A percentile compares a stretch with the other conserved stretches of the same genome.
Conservation (phyloP, 768 basidiomycete species). For the Kwoniella bestiolae region DNA sequence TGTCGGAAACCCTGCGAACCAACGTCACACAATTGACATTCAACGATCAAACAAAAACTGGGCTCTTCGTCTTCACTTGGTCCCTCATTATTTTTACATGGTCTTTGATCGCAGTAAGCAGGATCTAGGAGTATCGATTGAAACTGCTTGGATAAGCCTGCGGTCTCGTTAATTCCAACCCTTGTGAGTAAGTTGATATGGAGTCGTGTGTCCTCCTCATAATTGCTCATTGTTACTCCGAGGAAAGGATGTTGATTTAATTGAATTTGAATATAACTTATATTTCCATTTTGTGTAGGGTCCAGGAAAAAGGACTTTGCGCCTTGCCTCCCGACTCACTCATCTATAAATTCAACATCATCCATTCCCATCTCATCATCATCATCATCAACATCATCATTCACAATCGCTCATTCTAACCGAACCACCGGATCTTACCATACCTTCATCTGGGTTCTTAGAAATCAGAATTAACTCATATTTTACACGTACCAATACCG, state of each 20-base stretch:
- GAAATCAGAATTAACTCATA: background rate
- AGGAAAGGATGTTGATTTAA: conserved; percentile 1
- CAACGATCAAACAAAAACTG: background rate
- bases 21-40: background rate
- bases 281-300: background rate
- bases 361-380: background rate
- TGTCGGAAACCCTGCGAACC: background rate
- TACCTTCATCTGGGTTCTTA: background rate
- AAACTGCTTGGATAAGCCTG: background rate
- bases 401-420: too few relatives aligned
- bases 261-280: too few relatives aligned
- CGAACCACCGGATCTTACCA: background rate
- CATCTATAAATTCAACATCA: background rate
- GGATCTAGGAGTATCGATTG: background rate
- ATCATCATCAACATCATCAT: background rate
- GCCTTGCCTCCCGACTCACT: background rate
- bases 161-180: background rate
- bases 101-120: background rate
- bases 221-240: background rate
- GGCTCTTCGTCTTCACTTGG: background rate
- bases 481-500: background rate
- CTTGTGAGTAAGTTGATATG: background rate
- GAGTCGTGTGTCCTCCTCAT: background rate
- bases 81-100: background rate
- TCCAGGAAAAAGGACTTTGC: background rate